Evolutionary conservation across 192 early-diverging fungal species (phyloP).

Genomic region (Umbelopsis sp.): DNA sequence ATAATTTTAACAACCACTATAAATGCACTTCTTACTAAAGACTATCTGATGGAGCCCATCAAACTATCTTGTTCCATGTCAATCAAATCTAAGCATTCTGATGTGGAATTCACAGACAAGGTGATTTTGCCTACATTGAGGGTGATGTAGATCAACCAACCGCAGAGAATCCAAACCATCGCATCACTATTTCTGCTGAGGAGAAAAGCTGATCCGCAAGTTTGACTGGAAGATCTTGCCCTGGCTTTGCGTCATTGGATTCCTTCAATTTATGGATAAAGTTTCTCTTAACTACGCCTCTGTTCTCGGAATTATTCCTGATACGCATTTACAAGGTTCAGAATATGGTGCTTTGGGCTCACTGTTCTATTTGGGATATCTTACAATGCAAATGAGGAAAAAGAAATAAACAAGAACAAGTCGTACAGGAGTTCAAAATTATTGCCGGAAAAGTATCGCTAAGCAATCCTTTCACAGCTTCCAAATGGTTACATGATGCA

Average conservation of each 20-base stretch:
- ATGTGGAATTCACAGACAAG: not conserved
- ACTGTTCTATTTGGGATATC: slow-evolving; percentile 26
- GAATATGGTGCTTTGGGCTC: slow-evolving; percentile 29
- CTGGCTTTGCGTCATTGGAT: slow-evolving; percentile 21
- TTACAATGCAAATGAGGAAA: not conserved
- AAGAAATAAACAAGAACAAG: too few species aligned
- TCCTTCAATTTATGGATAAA: slow-evolving; percentile 36
- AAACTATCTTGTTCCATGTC: not conserved
- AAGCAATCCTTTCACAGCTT: not conserved
- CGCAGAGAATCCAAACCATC: not conserved
- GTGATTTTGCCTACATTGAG: not conserved
- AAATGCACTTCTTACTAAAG: too few species aligned
- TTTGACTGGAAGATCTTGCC: slow-evolving; percentile 30
- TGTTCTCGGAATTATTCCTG: slow-evolving; percentile 20
- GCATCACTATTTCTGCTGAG: slow-evolving; percentile 1
- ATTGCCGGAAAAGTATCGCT: not conserved
- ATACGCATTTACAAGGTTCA: slow-evolving; percentile 16
- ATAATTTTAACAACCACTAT: too few species aligned
- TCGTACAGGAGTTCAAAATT: too few species aligned
- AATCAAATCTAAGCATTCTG: not conserved
- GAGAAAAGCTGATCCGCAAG: slow-evolving; percentile 30
- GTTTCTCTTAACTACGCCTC: slow-evolving; percentile 4
- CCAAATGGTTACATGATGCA: slow-evolving; percentile 33
- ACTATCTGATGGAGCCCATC: not conserved
- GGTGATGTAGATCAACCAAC: not conserved